A percentile compares a stretch with the other conserved stretches of the same genome.
Evolutionary conservation across 1,284 basidiomycete genomes (phyloP).

Genomic region (Malassezia sp.): DNA sequence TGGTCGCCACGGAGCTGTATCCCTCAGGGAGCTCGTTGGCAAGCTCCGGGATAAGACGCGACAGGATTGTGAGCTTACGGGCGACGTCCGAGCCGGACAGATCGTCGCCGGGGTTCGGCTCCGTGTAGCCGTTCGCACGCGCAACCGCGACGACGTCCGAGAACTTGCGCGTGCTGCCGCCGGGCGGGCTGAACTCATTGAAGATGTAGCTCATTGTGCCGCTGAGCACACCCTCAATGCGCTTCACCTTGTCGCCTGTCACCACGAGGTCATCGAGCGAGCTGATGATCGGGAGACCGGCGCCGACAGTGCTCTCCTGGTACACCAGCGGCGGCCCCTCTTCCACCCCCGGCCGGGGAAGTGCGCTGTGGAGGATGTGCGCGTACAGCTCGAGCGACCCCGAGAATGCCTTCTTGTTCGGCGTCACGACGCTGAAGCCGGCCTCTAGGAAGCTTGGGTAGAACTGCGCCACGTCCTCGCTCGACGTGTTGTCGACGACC

Average conservation of each 20-base stretch:
- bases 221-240: constrained; percentile 65
- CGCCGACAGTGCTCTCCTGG: constrained; percentile 89
- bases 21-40: constrained; percentile 54
- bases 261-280: constrained; percentile 81
- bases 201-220: constrained; percentile 99
- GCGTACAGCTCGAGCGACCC: constrained; percentile 63
- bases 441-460: constrained; percentile 72
- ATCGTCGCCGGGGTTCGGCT: constrained; percentile 93
- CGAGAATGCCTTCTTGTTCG: constrained; percentile 95
- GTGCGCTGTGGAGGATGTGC: constrained; percentile 51
- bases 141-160: constrained; percentile 80
- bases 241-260: constrained; percentile 70
- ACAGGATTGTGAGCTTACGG: constrained; percentile 87
- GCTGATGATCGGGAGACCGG: constrained; percentile 80
- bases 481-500: constrained; percentile 87
- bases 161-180: constrained; percentile 54
- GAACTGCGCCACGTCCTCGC: constrained; percentile 65
- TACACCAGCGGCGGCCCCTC: constrained; percentile 55
- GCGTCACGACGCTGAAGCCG: constrained; percentile 81
- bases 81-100: constrained; percentile 93
- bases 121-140: constrained; percentile 91
- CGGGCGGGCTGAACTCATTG: constrained; percentile 64
- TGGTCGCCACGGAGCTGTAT: constrained; percentile 67
- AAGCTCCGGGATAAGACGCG: constrained; percentile 51
- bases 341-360: constrained; percentile 17